phyloP scores from a whole-genome alignment of 768 basidiomycete species.

The Amanita rubescens region DNA sequence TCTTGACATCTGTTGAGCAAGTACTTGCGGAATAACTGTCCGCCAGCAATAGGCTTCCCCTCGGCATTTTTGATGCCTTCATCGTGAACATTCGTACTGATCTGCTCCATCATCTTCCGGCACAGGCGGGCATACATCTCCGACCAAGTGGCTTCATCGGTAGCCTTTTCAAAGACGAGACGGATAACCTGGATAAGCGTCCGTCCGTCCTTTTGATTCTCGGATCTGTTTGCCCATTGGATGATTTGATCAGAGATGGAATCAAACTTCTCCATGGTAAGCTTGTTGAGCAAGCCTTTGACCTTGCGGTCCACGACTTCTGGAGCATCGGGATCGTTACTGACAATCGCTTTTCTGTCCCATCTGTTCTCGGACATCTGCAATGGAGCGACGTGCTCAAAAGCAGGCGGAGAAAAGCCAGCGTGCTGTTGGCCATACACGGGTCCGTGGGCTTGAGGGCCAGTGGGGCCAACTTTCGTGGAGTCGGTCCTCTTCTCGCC shows the following conservation, averaged over 20 bases:
- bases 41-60: slow-evolving; percentile 87
- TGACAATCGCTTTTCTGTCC: slow-evolving; percentile 46
- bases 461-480: slow-evolving; percentile 29
- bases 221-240: slow-evolving; percentile 88
- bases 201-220: slow-evolving; percentile 86
- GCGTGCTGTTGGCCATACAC: slow-evolving; percentile 24
- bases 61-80: slow-evolving; percentile 76
- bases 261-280: slow-evolving; percentile 95
- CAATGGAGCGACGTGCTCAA: slow-evolving; percentile 75
- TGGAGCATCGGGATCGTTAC: slow-evolving; percentile 58
- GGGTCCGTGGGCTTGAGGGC: slow-evolving; percentile 31
- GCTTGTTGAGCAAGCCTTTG: slow-evolving; percentile 86
- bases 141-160: slow-evolving; percentile 91
- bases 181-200: slow-evolving; percentile 95
- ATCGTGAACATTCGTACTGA: slow-evolving; percentile 83
- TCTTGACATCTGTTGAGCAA: slow-evolving; percentile 95
- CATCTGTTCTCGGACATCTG: slow-evolving; percentile 79
- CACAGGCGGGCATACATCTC: slow-evolving; percentile 97
- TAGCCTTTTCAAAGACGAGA: slow-evolving; percentile 95
- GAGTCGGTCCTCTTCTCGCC: slow-evolving; percentile 69
- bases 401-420: slow-evolving; percentile 18
- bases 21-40: slow-evolving; percentile 94
- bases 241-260: slow-evolving; percentile 95
- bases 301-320: slow-evolving; percentile 92
- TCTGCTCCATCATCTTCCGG: slow-evolving; percentile 91